Percentiles rank a stretch among this genome's conserved stretches.
Conservation (phyloP, 148 eudicot genomes). For the Nepenthes mirabilis region DNA sequence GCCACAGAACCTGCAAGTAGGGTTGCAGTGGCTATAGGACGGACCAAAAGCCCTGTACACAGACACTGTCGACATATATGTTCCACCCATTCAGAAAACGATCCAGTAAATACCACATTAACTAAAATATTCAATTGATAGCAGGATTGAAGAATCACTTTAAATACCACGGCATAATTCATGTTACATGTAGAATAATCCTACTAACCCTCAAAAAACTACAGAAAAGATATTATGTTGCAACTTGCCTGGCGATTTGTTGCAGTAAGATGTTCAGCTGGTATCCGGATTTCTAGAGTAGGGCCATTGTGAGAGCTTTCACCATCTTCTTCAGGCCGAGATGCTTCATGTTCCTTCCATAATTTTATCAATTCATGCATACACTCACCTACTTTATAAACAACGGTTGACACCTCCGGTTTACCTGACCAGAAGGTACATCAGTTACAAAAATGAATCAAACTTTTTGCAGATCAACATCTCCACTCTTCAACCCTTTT, state of each 20-base stretch:
- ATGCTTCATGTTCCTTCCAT: slow-evolving; percentile 75
- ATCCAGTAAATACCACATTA: no score
- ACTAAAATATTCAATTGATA: no score
- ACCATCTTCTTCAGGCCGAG: slow-evolving; percentile 37
- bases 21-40: no score
- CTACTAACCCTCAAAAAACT: neutral
- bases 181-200: no score
- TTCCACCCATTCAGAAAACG: no score
- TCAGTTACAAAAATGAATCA: neutral
- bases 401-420: slow-evolving; percentile 49
- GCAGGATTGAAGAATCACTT: no score
- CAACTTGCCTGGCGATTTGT: slow-evolving; percentile 86
- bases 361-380: slow-evolving; percentile 74
- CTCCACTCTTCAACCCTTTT: no score
- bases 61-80: no score
- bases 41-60: no score
- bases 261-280: slow-evolving; percentile 91
- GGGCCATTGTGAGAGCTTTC: slow-evolving; percentile 56
- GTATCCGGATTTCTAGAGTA: slow-evolving; percentile 74
- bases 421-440: slow-evolving; percentile 36
- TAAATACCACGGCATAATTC: no score
- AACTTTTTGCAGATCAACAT: no score
- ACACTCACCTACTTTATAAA: slow-evolving; percentile 83
- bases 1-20: no score
- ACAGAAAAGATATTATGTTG: neutral